Evolutionary conservation across 1,284 basidiomycete species (phyloP).

Genomic region (Rhizoctonia solani): DNA sequence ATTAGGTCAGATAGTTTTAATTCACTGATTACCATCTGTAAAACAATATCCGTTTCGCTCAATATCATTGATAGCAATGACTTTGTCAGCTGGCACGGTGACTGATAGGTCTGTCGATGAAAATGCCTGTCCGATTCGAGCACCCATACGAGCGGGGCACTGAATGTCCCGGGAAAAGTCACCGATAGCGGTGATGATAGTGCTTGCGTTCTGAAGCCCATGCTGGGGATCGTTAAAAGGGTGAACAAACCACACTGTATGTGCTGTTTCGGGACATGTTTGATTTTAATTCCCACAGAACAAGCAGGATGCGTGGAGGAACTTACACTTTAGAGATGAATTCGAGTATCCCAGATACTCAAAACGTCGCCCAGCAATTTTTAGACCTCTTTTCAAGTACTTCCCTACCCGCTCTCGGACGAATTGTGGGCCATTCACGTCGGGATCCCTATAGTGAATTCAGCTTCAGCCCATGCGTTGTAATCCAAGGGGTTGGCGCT

Average conservation of each 20-base stretch:
- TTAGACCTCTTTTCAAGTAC: conserved; percentile 53
- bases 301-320: no score
- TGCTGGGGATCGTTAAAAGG: conserved; percentile 50
- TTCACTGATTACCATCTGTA: conserved; percentile 50
- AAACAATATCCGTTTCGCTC: conserved; percentile 44
- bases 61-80: conserved; percentile 55
- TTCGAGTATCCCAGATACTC: conserved; percentile 60
- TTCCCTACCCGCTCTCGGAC: conserved; percentile 52
- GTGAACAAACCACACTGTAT: conserved; percentile 63
- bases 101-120: conserved; percentile 68
- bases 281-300: neutral
- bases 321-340: conserved; percentile 50
- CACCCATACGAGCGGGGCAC: conserved; percentile 71
- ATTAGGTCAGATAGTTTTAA: neutral
- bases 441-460: conserved; percentile 47
- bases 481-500: neutral
- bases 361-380: conserved; percentile 56
- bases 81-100: conserved; percentile 57
- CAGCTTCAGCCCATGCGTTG: neutral
- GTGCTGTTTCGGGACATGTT: conserved; percentile 37
- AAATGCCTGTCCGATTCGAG: conserved; percentile 71
- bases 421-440: conserved; percentile 55
- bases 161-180: conserved; percentile 53
- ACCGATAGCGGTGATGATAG: conserved; percentile 59
- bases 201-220: conserved; percentile 47